phyloP scores from a whole-genome alignment of 495 filamentous ascomycete species.

The Penicillium angulare region DNA sequence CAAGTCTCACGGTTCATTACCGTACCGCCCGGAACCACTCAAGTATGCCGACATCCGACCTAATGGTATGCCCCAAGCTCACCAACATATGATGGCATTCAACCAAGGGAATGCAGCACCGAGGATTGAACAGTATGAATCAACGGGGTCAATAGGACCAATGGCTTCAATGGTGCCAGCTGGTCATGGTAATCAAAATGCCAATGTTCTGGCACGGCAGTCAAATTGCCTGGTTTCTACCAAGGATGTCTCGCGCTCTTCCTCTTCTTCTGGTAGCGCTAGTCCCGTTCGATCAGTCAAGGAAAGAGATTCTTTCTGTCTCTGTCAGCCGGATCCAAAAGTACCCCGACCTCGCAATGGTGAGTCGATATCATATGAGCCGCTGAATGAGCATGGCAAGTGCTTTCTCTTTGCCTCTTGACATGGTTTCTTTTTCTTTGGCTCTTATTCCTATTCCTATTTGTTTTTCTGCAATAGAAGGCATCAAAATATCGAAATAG shows the following conservation, averaged over 20 bases:
- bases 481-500: no score
- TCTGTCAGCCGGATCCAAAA: constrained; percentile 91
- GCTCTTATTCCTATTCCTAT: no score
- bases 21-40: constrained; percentile 10
- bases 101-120: constrained; percentile 22
- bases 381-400: constrained; percentile 24
- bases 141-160: no score
- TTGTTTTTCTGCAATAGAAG: no score
- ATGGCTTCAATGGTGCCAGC: no score
- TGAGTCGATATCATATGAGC: constrained; percentile 49
- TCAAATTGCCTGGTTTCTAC: constrained; percentile 7
- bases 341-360: constrained; percentile 94
- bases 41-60: constrained; percentile 24
- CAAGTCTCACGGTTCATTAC: constrained; percentile 16
- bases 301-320: constrained; percentile 65
- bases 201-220: constrained; percentile 2
- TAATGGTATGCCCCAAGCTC: constrained; percentile 26
- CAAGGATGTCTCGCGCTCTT: constrained; percentile 19
- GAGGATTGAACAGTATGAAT: constrained; percentile 12
- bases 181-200: constrained; percentile 5
- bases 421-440: constrained; percentile 3
- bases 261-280: constrained; percentile 32
- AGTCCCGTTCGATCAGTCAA: constrained; percentile 37
- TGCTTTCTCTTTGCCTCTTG: constrained; percentile 14
- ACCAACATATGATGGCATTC: constrained; percentile 27